A percentile compares a stretch with the other conserved stretches of the same genome.
Evolutionary conservation across 2,329 filamentous ascomycete species (phyloP).

Genomic region (Talaromyces amestolkiae): DNA sequence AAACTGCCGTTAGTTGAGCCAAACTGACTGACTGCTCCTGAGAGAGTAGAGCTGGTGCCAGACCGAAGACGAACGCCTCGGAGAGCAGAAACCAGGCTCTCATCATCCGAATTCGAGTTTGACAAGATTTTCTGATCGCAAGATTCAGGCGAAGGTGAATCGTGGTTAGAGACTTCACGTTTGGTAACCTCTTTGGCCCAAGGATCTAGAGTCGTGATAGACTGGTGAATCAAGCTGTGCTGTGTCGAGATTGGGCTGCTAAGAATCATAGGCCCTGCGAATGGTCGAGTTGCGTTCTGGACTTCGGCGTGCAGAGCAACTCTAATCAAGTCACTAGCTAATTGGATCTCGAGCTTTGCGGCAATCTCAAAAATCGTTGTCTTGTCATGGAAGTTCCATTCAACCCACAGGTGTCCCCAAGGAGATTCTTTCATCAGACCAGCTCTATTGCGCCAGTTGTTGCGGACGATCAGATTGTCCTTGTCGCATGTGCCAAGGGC

Average conservation of each 20-base stretch:
- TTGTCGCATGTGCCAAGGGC: constrained; percentile 18
- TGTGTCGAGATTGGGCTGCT: background rate
- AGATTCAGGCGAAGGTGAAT: background rate
- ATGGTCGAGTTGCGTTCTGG: background rate
- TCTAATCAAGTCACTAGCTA: constrained; percentile 25
- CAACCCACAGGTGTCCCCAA: constrained; percentile 31
- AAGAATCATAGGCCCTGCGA: background rate
- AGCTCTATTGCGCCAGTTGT: constrained; percentile 12
- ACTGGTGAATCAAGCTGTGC: background rate
- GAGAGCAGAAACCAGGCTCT: background rate
- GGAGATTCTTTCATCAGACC: constrained; percentile 22
- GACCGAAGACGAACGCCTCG: background rate
- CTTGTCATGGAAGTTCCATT: constrained; percentile 27
- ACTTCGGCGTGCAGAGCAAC: constrained; percentile 16
- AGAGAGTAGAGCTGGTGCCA: constrained; percentile 14
- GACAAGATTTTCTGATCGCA: background rate
- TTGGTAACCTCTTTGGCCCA: constrained; percentile 11
- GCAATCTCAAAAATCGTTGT: constrained; percentile 25
- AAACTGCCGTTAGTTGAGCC: constrained; percentile 13
- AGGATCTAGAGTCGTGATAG: background rate
- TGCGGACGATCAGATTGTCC: constrained; percentile 9
- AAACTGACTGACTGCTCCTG: constrained; percentile 3
- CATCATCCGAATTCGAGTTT: constrained; percentile 11
- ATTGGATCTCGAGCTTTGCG: constrained; percentile 25
- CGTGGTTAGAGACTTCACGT: background rate